Conservation (phyloP, 306 rosid genomes). For the Canavalia gladiata region DNA sequence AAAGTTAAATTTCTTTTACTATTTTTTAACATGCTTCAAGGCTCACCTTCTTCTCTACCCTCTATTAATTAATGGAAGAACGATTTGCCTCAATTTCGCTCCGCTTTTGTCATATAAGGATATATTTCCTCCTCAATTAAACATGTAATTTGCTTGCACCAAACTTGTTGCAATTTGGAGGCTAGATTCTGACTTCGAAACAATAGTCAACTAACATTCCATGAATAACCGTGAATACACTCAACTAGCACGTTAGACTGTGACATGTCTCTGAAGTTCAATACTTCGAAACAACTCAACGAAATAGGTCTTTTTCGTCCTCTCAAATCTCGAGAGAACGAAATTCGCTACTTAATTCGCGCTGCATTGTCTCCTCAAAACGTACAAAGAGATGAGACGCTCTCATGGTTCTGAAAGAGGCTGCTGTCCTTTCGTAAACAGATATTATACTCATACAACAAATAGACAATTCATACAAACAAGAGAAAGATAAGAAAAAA, state of each 20-base stretch:
- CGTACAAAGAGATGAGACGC: too few relatives aligned
- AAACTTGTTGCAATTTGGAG: not conserved
- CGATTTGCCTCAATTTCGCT: not conserved
- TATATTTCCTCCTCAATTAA: not conserved
- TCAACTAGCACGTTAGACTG: not conserved
- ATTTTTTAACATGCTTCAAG: not conserved
- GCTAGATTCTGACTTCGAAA: not conserved
- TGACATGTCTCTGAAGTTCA: not conserved
- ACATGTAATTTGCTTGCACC: not conserved
- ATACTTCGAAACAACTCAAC: not conserved
- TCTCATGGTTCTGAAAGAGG: too few relatives aligned
- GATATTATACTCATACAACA: too few relatives aligned
- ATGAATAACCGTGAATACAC: not conserved
- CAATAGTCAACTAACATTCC: too few relatives aligned
- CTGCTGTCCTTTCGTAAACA: too few relatives aligned
- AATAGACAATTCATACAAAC: too few relatives aligned
- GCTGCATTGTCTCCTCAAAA: not conserved
- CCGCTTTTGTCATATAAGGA: not conserved
- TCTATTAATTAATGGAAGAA: not conserved
- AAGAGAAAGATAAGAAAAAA: too few relatives aligned
- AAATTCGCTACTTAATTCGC: not conserved
- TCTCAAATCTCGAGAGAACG: not conserved
- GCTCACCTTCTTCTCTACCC: not conserved
- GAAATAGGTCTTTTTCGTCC: not conserved
- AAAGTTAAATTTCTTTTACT: not conserved